Base-by-base conservation (phyloP, 352 stramenopile species). In the Pythium apleroticum region DNA sequence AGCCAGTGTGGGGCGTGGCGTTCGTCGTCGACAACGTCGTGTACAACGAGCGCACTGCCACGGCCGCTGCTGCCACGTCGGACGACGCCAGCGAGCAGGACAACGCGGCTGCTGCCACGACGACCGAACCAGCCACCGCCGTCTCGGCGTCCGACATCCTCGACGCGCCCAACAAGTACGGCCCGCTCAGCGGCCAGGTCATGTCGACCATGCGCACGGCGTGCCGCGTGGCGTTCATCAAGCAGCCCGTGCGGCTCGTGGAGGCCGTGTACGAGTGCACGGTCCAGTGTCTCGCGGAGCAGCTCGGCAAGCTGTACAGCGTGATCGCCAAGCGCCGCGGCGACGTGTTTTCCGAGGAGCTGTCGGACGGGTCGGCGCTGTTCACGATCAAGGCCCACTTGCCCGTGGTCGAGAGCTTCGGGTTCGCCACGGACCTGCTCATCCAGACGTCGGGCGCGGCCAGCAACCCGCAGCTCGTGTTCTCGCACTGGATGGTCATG, bases 391-490 rank as follows among this genome's bases (percentile, higher is more conserved):
- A 93, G 49, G 96, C 95, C 9, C 83, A 93, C 53, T 69, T 99
- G 31, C 97, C 97, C 12, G 95, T 98, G 27, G 88, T 97, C 4
- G 97, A 99, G 73, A 98, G 92, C 52, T 97, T 96, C 68, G 93
- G 92, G 46, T 84, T 99, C 66, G 90, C 93, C 14, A 93, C 91
- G 7, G 93, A 99, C 56, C 65, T 99, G 35, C 78, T 97, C 59
- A 95, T 93, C 55, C 90, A 98, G 66, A 98, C 95, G 15, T 98
- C 94, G 41, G 97, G 97, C 20, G 92, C 97, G 35, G 97, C 97
- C 15, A 98, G 94, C 60, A 97, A 97, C 50, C 97, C 97, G 27
- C 95, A 99, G 71, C 77, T 99, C 27, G 80, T 98, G 10, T 99
- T 99, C 76, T 95, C 84, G 41, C 95, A 98, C 73, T 99, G 96